Percentiles rank a stretch among this genome's conserved stretches.
These are phyloP conservation scores for Cordyceps javanica DNA, from an alignment of 2,329 filamentous ascomycete species.

Conservation along the genomic window DNA sequence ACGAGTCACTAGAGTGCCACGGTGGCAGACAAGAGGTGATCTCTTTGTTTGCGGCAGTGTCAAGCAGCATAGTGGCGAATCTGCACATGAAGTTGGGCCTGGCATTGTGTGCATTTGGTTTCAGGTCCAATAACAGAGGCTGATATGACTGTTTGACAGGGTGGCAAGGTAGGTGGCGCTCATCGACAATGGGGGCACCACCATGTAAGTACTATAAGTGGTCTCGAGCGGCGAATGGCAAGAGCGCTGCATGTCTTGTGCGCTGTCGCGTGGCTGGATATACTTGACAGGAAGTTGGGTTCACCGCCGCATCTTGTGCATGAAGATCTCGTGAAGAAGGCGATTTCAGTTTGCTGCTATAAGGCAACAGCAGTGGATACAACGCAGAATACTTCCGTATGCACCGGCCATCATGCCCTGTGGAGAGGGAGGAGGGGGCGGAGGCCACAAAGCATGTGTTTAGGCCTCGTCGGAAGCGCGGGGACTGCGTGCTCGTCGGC, in stretches of 20 bases:
- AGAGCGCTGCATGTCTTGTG: conserved; percentile 10
- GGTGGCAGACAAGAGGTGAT: background rate
- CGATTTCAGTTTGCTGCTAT: background rate
- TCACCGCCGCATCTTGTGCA: background rate
- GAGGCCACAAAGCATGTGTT: background rate
- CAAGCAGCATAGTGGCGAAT: background rate
- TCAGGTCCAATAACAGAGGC: background rate
- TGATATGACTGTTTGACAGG: background rate
- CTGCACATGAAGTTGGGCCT: background rate
- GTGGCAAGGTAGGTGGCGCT: background rate
- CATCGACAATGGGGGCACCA: background rate
- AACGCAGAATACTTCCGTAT: no score
- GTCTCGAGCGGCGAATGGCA: background rate
- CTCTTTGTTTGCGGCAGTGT: background rate
- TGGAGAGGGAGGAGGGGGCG: background rate
- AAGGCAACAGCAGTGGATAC: background rate
- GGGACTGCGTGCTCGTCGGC: background rate
- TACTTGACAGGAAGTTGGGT: background rate
- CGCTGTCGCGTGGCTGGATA: conserved; percentile 1
- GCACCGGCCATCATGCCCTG: background rate
- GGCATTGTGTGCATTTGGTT: background rate
- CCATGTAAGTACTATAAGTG: background rate
- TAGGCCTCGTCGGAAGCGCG: background rate
- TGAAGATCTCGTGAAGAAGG: background rate
- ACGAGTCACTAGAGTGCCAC: background rate